Evolutionary conservation across 1,284 basidiomycete genomes (phyloP).

Genomic region (Retiboletus flavoniger): DNA sequence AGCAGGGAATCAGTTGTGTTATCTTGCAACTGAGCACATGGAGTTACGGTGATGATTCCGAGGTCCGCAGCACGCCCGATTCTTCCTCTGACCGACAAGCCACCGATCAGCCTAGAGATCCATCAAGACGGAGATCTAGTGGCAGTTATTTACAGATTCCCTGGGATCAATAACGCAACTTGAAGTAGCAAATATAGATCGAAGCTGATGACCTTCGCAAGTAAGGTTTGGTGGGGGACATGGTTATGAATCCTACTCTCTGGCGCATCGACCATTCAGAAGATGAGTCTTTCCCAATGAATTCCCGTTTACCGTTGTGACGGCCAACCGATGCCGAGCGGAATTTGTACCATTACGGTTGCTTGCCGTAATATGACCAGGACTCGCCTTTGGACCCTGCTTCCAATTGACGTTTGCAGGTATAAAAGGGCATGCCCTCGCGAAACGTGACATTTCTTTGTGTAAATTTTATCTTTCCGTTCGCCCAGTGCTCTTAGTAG

Average conservation of each 20-base stretch:
- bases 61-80: background rate
- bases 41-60: background rate
- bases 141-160: background rate
- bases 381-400: constrained; percentile 10
- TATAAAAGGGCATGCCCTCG: constrained; percentile 24
- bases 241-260: too few relatives aligned
- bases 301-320: background rate
- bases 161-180: background rate
- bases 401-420: background rate
- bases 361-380: constrained; percentile 9
- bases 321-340: background rate
- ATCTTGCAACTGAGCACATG: background rate
- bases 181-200: constrained; percentile 4
- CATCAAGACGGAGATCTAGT: background rate
- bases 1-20: background rate
- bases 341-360: background rate
- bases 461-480: constrained; percentile 22
- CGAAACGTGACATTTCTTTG: background rate
- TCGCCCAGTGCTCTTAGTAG: constrained; percentile 15
- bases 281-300: background rate
- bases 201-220: background rate
- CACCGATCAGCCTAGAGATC: background rate
- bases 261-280: too few relatives aligned
- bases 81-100: background rate
- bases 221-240: background rate